Evolutionary conservation across 1,284 basidiomycete genomes (phyloP).

Genomic region (Cystobasidium pallidum): DNA sequence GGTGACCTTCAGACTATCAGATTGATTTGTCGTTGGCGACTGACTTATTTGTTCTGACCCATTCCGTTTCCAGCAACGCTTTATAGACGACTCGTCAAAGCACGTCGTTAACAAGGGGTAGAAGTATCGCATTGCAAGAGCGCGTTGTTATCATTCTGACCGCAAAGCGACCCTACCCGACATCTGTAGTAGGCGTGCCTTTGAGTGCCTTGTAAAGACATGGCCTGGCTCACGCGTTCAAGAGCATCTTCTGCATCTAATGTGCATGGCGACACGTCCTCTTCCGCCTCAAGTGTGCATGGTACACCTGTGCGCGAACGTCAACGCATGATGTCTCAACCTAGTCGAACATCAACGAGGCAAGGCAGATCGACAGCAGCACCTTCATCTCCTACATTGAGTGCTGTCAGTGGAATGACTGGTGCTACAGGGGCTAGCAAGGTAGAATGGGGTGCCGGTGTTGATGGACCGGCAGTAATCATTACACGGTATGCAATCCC

Average conservation of each 20-base stretch:
- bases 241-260: constrained; percentile 17
- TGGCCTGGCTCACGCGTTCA: constrained; percentile 30
- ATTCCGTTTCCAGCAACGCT: no score
- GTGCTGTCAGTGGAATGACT: constrained; percentile 31
- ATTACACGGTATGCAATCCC: constrained; percentile 38
- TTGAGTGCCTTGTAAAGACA: neutral
- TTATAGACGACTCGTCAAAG: no score
- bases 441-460: constrained; percentile 29
- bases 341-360: constrained; percentile 9
- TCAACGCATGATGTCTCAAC: constrained; percentile 16
- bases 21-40: no score
- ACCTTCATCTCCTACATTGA: constrained; percentile 27
- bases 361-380: constrained; percentile 1
- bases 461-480: constrained; percentile 18
- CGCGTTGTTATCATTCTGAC: neutral
- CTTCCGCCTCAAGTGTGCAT: constrained; percentile 8
- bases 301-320: constrained; percentile 20
- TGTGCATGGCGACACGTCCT: neutral
- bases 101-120: no score
- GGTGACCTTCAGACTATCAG: no score
- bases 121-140: no score
- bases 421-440: constrained; percentile 39
- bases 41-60: no score
- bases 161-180: neutral
- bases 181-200: neutral